Base-by-base conservation (phyloP, 345 rosid genomes). In the Rubroshorea leprosula region DNA sequence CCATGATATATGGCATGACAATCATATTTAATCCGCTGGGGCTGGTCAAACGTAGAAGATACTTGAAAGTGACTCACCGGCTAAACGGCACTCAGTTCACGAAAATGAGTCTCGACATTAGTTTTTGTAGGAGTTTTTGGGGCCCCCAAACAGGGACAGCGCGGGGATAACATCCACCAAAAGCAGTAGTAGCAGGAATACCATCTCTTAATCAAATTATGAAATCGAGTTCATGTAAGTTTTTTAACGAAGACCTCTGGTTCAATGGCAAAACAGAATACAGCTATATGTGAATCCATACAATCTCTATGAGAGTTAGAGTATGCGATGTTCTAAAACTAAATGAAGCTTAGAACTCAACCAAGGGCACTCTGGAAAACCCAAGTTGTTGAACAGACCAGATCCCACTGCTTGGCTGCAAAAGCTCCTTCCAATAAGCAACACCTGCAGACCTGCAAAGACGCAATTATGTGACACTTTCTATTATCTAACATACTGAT, bases 401-500 rank as follows among this genome's bases (percentile, higher is more conserved):
- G 41, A 49, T 51, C 53, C 62, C 65, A 54, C 60, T n/a, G 63
- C 80, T 31, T 45, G 61, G 55, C 70, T 29, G 66, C 58, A 49
- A 58, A 29, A 50, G 53, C 46, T 64, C 66, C 74, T 63, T 58
- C 70, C 61, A 17, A 68, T 12, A 68, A 24, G 71, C 56, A 60
- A 68, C 68, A 68, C 77, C 80, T 75, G 80, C 80, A 63, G 66
- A 78, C 75, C 77, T 78, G 78, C 74, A 65, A 70, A 70, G 66
- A 67, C 23, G 67, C 73, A 64, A 72, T 58, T 48, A 69, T 64
- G 70, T 70, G 69, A 72, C 61, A n/a, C 74, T 67, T 67, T 72
- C 56, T 69, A 67, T 52, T 63, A 47, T 57, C 74, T 45, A 73
- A 63, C 74, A 67, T 39, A 57, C 57, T 57, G 22, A 44, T 44